These are phyloP conservation scores for Aspergillus carlsbadensis DNA, from an alignment of 495 filamentous ascomycete species.

Conservation along the genomic window DNA sequence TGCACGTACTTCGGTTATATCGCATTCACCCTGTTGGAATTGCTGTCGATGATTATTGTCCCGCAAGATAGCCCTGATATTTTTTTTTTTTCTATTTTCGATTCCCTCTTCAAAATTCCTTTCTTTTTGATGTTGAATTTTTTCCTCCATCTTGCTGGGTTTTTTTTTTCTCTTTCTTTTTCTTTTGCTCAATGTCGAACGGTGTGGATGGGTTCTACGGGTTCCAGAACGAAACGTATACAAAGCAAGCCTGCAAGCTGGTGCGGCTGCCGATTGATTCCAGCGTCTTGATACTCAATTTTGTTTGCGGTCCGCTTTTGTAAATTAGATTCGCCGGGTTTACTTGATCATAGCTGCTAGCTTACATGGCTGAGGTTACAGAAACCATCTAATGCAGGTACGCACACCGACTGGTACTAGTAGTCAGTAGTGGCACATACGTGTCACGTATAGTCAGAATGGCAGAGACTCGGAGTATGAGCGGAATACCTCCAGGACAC, in stretches of 20 bases:
- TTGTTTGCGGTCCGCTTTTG: constrained; percentile 14
- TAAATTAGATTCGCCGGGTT: constrained; percentile 22
- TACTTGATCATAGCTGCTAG: constrained; percentile 11
- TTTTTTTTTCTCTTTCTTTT: constrained; percentile 29
- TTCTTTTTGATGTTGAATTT: not conserved
- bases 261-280: constrained; percentile 8
- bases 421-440: not conserved
- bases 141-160: not conserved
- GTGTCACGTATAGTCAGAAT: not conserved
- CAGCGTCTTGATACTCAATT: constrained; percentile 11
- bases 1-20: constrained; percentile 35
- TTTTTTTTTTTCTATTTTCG: constrained; percentile 29
- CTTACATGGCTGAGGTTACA: constrained; percentile 1
- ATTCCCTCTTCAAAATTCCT: constrained; percentile 18
- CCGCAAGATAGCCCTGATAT: constrained; percentile 24
- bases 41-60: constrained; percentile 30
- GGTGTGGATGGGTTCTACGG: constrained; percentile 18
- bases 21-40: constrained; percentile 15
- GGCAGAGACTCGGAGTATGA: no score
- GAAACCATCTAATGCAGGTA: constrained; percentile 13
- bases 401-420: not conserved
- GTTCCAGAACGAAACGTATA: constrained; percentile 20
- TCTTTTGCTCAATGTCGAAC: constrained; percentile 23
- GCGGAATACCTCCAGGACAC: no score
- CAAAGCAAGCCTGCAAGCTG: constrained; percentile 13